phyloP scores from a whole-genome alignment of 2,329 filamentous ascomycete genomes.

The Diaporthe nobilis region DNA sequence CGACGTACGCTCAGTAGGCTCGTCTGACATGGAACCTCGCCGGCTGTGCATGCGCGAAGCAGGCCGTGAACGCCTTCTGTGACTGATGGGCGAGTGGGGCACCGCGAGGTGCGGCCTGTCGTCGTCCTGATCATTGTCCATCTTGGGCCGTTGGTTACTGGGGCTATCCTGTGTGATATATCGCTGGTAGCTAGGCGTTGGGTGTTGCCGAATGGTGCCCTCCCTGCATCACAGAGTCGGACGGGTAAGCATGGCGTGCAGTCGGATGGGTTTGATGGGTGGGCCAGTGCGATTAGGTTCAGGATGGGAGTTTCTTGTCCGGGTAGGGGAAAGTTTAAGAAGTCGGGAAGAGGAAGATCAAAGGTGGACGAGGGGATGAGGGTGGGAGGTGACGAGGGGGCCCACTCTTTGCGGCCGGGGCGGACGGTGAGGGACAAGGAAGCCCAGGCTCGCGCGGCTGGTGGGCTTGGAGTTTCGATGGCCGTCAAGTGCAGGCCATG shows the following conservation, averaged over 20 bases:
- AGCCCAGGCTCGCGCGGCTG: slow-evolving; percentile 17
- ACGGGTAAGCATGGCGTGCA: slow-evolving; percentile 8
- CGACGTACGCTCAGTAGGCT: slow-evolving; percentile 39
- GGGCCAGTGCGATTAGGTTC: background rate
- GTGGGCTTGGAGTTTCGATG: background rate
- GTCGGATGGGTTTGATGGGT: background rate
- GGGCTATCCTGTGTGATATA: background rate
- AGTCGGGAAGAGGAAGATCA: background rate
- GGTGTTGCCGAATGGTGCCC: slow-evolving; percentile 9
- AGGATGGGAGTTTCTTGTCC: background rate
- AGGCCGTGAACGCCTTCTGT: slow-evolving; percentile 40
- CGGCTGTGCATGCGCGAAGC: slow-evolving; percentile 41
- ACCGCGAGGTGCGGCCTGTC: slow-evolving; percentile 31
- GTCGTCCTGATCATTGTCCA: slow-evolving; percentile 36
- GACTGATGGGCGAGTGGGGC: slow-evolving; percentile 38
- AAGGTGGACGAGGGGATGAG: background rate
- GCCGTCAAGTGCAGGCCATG: slow-evolving; percentile 1
- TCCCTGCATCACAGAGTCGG: slow-evolving; percentile 18
- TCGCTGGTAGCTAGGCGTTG: slow-evolving; percentile 2
- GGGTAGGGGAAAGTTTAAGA: background rate
- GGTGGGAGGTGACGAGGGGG: slow-evolving; percentile 13
- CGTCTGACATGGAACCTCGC: slow-evolving; percentile 38
- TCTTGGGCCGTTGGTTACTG: background rate
- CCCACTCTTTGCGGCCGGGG: slow-evolving; percentile 28
- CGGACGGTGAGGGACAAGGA: slow-evolving; percentile 2